phyloP scores from a whole-genome alignment of 208 protist genomes.

The Crithidia acanthocephali region DNA sequence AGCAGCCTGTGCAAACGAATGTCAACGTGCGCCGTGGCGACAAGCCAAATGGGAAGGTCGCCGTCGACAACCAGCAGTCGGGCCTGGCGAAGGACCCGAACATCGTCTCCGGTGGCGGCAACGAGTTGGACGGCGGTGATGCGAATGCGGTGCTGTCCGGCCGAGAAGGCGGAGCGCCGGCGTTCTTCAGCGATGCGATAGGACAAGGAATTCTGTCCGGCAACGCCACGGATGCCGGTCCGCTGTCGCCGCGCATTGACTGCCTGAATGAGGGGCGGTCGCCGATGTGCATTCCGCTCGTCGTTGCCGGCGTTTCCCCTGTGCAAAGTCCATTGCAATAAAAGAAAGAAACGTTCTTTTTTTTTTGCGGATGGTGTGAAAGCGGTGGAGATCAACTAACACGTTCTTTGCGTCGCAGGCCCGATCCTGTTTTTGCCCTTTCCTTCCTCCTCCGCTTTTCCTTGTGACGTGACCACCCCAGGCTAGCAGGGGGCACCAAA shows the following conservation, averaged over 20 bases:
- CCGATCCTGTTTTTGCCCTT: too few relatives aligned
- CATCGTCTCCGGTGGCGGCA: conserved; percentile 9
- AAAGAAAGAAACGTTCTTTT: conserved; percentile 1
- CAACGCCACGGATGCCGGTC: conserved; percentile 32
- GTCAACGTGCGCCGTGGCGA: not conserved
- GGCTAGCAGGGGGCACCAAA: too few relatives aligned
- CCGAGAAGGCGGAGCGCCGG: conserved; percentile 14
- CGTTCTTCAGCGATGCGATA: conserved; percentile 40
- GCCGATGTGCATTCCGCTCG: conserved; percentile 2
- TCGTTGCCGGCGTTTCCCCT: not conserved
- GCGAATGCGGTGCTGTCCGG: conserved; percentile 18
- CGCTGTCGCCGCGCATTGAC: conserved; percentile 35
- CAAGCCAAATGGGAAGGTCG: not conserved
- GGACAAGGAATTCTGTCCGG: conserved; percentile 44
- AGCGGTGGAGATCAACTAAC: too few relatives aligned
- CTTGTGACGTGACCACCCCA: too few relatives aligned
- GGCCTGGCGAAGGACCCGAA: conserved; percentile 13
- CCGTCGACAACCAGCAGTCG: not conserved
- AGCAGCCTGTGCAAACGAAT: conserved; percentile 16
- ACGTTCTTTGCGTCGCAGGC: too few relatives aligned
- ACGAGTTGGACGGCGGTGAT: conserved; percentile 10
- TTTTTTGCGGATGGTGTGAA: not conserved
- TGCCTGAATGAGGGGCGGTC: conserved; percentile 17
- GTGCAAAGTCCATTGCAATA: not conserved
- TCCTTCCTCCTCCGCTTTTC: too few relatives aligned